Base-by-base conservation (phyloP, 148 eudicot genomes). In the Chenopodium formosanum region DNA sequence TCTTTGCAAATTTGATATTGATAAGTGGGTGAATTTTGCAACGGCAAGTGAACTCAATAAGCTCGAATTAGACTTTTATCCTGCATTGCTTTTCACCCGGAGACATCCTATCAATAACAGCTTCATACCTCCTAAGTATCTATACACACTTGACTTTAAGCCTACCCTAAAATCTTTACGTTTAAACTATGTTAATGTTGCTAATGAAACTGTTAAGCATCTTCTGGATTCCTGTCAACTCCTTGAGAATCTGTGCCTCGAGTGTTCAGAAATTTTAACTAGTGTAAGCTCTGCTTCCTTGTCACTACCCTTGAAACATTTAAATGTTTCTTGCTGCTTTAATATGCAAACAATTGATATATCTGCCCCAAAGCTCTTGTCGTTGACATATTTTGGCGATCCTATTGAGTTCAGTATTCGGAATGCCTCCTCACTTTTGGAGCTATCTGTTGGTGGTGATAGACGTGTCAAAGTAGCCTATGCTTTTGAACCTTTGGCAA, bases 321-420 rank as follows among this genome's bases (percentile, higher is more conserved):
- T 47, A 47, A 31, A 47, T 17, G 63, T 78, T 34, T 65, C 7
- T 0, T 0, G 0, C 25, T 78, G 80, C 13, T 8, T 2, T 9
- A 7, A 47, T 25, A 13, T 80, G 53, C 22, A 80, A 27, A 16
- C 34, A 20, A 70, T 80, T 37, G 82, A 80, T 20, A 58, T 80
- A 7, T 58, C 75, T 72, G 77, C 82, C 58, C 76, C 82, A 71
- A 70, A 80, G 58, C 82, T 80, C 60, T 34, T 72, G 68, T 32
- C 70, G 0, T 80, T 80, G 13, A 53, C 9, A 56, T 80, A 71
- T 48, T 1, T 0, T 58, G 82, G 82, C 16, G 11, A 8, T 0
- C 56, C 53, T 56, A 12, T 80, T 60, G 56, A 44, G 70, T 52
- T 71, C 37, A 48, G 23, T 60, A 71, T 80, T 58, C 7, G 70